Percentiles rank a stretch among this genome's conserved stretches.
These are phyloP conservation scores for Phytophthora syringae DNA, from an alignment of 352 stramenopile genomes.

Conservation along the genomic window DNA sequence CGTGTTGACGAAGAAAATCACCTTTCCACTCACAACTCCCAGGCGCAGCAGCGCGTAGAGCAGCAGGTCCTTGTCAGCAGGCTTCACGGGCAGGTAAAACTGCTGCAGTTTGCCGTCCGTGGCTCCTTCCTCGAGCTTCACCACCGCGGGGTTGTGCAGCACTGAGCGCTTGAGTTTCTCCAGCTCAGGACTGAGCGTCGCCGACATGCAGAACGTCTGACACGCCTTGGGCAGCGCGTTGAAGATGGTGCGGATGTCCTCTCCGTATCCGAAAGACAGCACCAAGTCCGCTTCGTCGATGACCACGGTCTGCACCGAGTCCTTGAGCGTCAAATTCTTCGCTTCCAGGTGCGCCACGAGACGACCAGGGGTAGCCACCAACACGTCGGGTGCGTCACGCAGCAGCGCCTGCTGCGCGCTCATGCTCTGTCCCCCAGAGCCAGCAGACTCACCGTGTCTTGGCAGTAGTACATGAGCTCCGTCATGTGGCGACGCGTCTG, in stretches of 20 bases:
- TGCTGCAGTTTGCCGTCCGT: conserved; percentile 94
- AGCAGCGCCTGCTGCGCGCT: conserved; percentile 88
- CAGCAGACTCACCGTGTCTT: conserved; percentile 93
- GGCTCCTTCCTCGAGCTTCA: conserved; percentile 96
- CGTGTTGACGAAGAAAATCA: conserved; percentile 99
- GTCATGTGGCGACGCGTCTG: conserved; percentile 93
- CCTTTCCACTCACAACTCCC: conserved; percentile 96
- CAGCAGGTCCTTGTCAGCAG: conserved; percentile 96
- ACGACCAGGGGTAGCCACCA: conserved; percentile 95
- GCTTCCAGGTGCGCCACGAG: conserved; percentile 91
- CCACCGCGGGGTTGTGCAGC: conserved; percentile 96
- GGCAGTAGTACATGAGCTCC: conserved; percentile 98
- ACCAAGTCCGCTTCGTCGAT: conserved; percentile 99
- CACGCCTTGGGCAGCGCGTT: conserved; percentile 97
- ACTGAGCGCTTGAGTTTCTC: conserved; percentile 97
- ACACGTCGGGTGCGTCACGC: conserved; percentile 90
- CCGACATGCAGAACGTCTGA: conserved; percentile 98
- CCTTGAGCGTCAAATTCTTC: conserved; percentile 83
- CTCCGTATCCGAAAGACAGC: conserved; percentile 96
- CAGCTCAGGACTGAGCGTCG: conserved; percentile 96
- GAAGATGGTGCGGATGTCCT: conserved; percentile 94
- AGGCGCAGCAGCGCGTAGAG: conserved; percentile 99
- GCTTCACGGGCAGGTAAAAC: conserved; percentile 93
- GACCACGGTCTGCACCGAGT: conserved; percentile 95
- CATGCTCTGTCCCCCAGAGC: conserved; percentile 92